phyloP scores from a whole-genome alignment of 257 asterid species.

The Paulownia fortunei region DNA sequence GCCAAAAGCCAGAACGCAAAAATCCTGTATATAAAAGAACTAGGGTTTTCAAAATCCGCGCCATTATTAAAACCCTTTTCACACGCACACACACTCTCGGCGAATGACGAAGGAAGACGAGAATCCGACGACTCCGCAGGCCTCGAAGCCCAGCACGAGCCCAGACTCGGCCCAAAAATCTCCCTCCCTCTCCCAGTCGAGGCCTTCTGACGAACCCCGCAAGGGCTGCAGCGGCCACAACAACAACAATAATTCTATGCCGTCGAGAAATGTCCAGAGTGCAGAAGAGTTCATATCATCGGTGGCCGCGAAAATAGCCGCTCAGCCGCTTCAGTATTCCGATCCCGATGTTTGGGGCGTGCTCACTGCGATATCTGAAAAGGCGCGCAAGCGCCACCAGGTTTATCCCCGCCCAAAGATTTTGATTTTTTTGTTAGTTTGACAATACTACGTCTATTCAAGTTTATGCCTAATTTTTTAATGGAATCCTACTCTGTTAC shows the following conservation, averaged over 20 bases:
- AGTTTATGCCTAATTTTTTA: background rate
- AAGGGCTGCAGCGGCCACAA: constrained; percentile 25
- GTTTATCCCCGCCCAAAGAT: constrained; percentile 32
- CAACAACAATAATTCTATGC: constrained; percentile 33
- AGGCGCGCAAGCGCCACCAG: constrained; percentile 90
- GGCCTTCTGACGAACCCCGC: constrained; percentile 25
- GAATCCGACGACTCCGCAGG: constrained; percentile 36
- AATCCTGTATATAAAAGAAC: constrained; percentile 29
- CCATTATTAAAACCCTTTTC: constrained; percentile 40
- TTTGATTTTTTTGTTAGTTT: background rate
- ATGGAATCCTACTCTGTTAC: background rate
- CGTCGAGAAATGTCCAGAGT: constrained; percentile 37
- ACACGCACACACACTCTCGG: constrained; percentile 33
- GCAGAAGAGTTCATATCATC: constrained; percentile 61
- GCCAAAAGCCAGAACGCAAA: constrained; percentile 19
- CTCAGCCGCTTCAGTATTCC: constrained; percentile 80
- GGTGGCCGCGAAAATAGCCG: constrained; percentile 73
- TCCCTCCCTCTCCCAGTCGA: constrained; percentile 31
- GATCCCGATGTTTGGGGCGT: constrained; percentile 96
- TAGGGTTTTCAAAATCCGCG: constrained; percentile 78
- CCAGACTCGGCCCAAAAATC: constrained; percentile 30
- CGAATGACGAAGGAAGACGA: constrained; percentile 59
- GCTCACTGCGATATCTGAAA: constrained; percentile 92
- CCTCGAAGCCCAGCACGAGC: constrained; percentile 41
- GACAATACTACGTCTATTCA: background rate